phyloP scores from a whole-genome alignment of 2,329 filamentous ascomycete species.

The Neonectria ditissima region DNA sequence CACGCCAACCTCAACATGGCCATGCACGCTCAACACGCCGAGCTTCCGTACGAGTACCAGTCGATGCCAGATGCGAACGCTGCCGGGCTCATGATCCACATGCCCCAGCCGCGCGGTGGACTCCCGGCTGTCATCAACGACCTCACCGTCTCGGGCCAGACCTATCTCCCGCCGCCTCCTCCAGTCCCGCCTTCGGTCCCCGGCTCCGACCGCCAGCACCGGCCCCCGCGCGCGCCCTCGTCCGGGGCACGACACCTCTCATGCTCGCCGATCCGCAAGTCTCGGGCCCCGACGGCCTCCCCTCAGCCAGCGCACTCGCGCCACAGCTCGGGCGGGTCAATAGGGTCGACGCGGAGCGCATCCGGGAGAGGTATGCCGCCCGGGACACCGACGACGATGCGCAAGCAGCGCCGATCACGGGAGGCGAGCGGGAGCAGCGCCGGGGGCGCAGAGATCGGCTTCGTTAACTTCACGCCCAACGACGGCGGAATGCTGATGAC shows the following conservation, averaged over 20 bases:
- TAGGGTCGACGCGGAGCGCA: slow-evolving; percentile 51
- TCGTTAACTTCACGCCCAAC: slow-evolving; percentile 90
- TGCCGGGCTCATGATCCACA: slow-evolving; percentile 65
- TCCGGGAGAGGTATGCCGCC: slow-evolving; percentile 53
- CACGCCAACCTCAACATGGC: slow-evolving; percentile 54
- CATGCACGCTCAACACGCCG: slow-evolving; percentile 55
- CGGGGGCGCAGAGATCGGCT: slow-evolving; percentile 62
- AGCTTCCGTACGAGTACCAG: slow-evolving; percentile 56
- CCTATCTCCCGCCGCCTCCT: slow-evolving; percentile 51
- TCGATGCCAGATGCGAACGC: slow-evolving; percentile 47
- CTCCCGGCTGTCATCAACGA: slow-evolving; percentile 53
- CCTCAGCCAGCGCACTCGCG: slow-evolving; percentile 55
- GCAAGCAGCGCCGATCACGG: slow-evolving; percentile 54
- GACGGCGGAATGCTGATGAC: slow-evolving; percentile 85
- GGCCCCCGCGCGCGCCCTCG: slow-evolving; percentile 65
- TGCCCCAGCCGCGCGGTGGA: slow-evolving; percentile 59
- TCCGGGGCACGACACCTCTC: slow-evolving; percentile 64
- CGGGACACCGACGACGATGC: slow-evolving; percentile 55
- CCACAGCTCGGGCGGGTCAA: slow-evolving; percentile 55
- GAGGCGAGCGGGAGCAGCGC: slow-evolving; percentile 49
- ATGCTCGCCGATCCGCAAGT: slow-evolving; percentile 57
- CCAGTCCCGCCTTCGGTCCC: slow-evolving; percentile 41
- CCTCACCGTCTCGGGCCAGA: slow-evolving; percentile 49
- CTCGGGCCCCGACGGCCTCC: slow-evolving; percentile 54
- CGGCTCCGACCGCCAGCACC: slow-evolving; percentile 54